Evolutionary conservation across 495 filamentous ascomycete genomes (phyloP).

Genomic region (Astrocystis sublimbata): DNA sequence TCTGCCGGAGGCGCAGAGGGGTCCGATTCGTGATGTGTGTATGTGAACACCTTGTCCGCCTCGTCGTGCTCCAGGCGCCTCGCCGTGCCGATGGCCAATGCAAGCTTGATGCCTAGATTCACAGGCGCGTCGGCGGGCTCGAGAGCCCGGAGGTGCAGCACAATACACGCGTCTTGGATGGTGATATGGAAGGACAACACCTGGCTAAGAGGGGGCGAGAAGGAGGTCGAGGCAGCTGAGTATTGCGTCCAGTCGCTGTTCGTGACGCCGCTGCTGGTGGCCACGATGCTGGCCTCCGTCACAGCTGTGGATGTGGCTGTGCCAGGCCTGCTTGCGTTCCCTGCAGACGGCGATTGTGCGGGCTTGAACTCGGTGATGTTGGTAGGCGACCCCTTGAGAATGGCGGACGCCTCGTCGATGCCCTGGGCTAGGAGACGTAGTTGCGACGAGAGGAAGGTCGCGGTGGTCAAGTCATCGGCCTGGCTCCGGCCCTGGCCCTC

Average conservation of each 20-base stretch:
- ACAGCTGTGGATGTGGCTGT: conserved; percentile 1
- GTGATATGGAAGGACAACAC: conserved; percentile 73
- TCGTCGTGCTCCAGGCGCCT: conserved; percentile 78
- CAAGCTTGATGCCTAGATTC: conserved; percentile 51
- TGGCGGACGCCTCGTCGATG: conserved; percentile 64
- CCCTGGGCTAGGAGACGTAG: conserved; percentile 74
- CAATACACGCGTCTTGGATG: conserved; percentile 74
- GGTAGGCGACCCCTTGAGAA: conserved; percentile 59
- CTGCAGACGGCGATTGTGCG: conserved; percentile 27
- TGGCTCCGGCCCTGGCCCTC: conserved; percentile 43
- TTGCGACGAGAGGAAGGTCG: conserved; percentile 75
- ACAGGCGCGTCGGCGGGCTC: conserved; percentile 58
- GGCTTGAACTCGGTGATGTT: conserved; percentile 10
- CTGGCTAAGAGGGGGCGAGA: conserved; percentile 43
- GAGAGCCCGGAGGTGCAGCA: conserved; percentile 77
- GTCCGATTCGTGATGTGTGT: conserved; percentile 33
- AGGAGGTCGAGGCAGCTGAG: conserved; percentile 29
- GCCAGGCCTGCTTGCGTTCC: conserved; percentile 14
- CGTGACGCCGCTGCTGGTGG: conserved; percentile 10
- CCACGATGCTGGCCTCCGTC: conserved; percentile 5
- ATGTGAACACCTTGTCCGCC: conserved; percentile 67
- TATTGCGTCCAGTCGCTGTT: conserved; percentile 19
- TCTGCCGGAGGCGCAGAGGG: background rate
- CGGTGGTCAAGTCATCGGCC: conserved; percentile 52
- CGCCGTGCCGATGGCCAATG: conserved; percentile 57